Percentiles rank a stretch among this genome's conserved stretches.
Conservation (phyloP, 345 rosid genomes). For the Brassica rapa region DNA sequence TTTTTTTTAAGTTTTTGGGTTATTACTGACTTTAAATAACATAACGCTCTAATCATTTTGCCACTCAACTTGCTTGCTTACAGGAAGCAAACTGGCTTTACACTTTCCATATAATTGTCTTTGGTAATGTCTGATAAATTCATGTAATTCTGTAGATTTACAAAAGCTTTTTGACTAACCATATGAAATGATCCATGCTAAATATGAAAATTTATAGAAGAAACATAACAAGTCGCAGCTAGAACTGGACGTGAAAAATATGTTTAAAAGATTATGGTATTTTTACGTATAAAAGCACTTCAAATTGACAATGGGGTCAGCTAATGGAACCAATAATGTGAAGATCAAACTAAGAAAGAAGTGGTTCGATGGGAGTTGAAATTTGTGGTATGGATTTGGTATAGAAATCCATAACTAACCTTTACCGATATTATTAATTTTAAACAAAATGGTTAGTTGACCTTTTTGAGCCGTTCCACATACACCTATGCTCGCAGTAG, state of each 20-base stretch:
- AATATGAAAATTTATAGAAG: background rate
- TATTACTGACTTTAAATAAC: background rate
- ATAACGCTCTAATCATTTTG: background rate
- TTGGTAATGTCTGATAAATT: background rate
- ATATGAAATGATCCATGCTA: background rate
- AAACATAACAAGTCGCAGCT: background rate
- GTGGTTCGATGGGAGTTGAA: slow-evolving; percentile 40
- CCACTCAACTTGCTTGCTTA: background rate
- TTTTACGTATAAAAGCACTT: background rate
- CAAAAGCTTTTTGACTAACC: background rate
- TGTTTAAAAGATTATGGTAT: background rate
- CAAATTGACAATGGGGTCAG: background rate
- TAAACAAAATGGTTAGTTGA: slow-evolving; percentile 17
- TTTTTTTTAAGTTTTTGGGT: background rate
- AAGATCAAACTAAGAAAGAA: slow-evolving; percentile 11
- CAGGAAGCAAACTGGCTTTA: background rate
- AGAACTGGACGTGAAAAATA: background rate
- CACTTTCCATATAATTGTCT: background rate
- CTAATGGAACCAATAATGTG: slow-evolving; percentile 3
- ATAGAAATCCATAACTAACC: slow-evolving; percentile 24
- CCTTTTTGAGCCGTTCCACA: background rate
- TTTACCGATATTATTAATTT: background rate
- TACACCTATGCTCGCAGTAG: background rate
- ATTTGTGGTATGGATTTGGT: slow-evolving; percentile 40
- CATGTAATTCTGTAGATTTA: background rate